phyloP scores from a whole-genome alignment of 2,329 filamentous ascomycete genomes.

The Colletotrichum musicola region DNA sequence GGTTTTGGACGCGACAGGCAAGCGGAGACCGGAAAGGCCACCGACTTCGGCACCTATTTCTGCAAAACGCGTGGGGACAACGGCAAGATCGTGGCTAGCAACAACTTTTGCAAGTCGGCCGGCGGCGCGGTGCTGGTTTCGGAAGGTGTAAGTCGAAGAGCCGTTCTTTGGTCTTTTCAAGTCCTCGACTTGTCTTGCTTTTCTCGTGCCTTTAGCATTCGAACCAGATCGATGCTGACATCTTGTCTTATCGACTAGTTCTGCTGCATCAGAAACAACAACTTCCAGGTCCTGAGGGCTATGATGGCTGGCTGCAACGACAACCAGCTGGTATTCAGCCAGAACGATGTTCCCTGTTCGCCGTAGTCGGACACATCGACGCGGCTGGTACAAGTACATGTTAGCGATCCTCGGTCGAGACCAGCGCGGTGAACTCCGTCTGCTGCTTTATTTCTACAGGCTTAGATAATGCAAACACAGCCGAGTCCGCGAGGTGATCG shows the following conservation, averaged over 20 bases:
- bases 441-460: too few species aligned
- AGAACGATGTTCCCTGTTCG: slow-evolving; percentile 2
- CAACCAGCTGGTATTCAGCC: slow-evolving; percentile 11
- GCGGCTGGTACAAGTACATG: too few species aligned
- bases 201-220: not conserved
- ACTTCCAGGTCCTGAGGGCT: not conserved
- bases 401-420: too few species aligned
- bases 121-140: not conserved
- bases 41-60: slow-evolving; percentile 4
- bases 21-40: not conserved
- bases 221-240: not conserved
- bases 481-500: too few species aligned
- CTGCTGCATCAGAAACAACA: slow-evolving; percentile 11
- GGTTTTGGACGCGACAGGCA: not conserved
- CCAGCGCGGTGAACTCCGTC: too few species aligned
- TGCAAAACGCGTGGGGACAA: not conserved
- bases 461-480: too few species aligned
- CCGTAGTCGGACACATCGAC: not conserved
- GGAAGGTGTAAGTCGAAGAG: not conserved
- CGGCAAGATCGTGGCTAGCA: slow-evolving; percentile 2
- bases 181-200: not conserved
- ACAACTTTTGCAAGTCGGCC: slow-evolving; percentile 6
- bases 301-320: not conserved
- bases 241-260: not conserved
- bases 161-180: not conserved